phyloP scores from a whole-genome alignment of 345 rosid genomes.

The Salix brachista region DNA sequence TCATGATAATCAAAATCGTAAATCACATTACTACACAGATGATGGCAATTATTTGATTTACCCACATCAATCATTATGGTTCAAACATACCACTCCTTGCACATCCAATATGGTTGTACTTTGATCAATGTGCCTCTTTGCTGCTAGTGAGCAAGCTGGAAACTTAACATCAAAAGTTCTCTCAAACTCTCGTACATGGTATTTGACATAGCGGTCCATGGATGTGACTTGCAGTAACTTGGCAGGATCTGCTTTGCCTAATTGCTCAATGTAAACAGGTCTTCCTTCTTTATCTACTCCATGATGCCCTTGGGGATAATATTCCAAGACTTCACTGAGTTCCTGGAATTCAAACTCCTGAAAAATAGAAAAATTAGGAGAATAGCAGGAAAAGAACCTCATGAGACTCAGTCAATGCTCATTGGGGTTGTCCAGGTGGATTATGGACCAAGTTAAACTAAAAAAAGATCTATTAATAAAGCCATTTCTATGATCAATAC shows the following conservation, averaged over 20 bases:
- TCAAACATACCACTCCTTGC: constrained; percentile 87
- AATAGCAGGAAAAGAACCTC: background rate
- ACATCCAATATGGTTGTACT: constrained; percentile 97
- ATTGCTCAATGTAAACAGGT: constrained; percentile 86
- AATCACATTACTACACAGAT: background rate
- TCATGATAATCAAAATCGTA: background rate
- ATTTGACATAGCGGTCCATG: constrained; percentile 83
- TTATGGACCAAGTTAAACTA: background rate
- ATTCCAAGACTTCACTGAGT: constrained; percentile 52
- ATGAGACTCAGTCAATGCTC: background rate
- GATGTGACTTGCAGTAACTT: constrained; percentile 92
- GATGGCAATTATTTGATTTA: background rate
- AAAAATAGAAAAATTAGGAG: constrained; percentile 9
- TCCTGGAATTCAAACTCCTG: constrained; percentile 85
- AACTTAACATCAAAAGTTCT: constrained; percentile 70
- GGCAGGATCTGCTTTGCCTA: constrained; percentile 76
- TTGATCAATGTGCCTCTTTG: constrained; percentile 82
- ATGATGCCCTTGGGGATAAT: constrained; percentile 93
- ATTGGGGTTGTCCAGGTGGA: background rate
- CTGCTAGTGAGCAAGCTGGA: constrained; percentile 88
- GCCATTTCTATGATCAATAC: constrained; percentile 27
- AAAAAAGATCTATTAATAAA: background rate
- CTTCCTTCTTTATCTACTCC: constrained; percentile 92
- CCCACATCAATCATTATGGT: background rate
- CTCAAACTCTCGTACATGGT: constrained; percentile 94